These are phyloP conservation scores for Krasilnikovozyma curviuscula DNA, from an alignment of 768 basidiomycete species.

Conservation along the genomic window DNA sequence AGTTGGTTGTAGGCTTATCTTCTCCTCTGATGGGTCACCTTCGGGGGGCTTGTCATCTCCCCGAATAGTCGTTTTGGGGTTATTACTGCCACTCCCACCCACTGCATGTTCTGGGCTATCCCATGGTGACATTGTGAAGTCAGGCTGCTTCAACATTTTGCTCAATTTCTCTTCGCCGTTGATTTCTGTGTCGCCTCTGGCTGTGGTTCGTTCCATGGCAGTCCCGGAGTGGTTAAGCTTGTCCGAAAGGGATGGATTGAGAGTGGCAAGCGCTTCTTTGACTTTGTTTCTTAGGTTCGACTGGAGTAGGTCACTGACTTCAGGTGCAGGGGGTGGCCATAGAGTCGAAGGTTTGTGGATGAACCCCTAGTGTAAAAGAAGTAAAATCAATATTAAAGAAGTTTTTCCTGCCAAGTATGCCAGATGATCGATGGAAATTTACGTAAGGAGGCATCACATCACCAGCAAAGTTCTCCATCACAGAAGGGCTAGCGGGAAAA, in stretches of 20 bases:
- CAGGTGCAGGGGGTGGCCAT: constrained; percentile 10
- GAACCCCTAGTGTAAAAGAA: no score
- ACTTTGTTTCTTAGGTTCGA: not conserved
- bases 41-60: not conserved
- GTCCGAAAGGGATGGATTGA: not conserved
- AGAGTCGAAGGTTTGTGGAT: constrained; percentile 10
- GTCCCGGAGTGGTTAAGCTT: not conserved
- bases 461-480: constrained; percentile 4
- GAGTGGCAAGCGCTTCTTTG: not conserved
- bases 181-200: not conserved
- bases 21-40: no score
- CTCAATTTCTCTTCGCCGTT: not conserved
- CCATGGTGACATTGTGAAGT: no score
- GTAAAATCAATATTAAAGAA: no score
- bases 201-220: not conserved
- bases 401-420: no score
- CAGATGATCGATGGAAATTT: no score
- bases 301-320: constrained; percentile 4
- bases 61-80: not conserved
- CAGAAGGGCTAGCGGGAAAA: not conserved
- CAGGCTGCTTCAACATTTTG: no score
- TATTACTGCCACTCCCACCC: no score
- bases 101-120: no score
- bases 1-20: no score
- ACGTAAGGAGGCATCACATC: constrained; percentile 13